A percentile compares a stretch with the other conserved stretches of the same genome.
Evolutionary conservation across 169 alveolate species (phyloP).

Genomic region (Eimeria mitis): DNA sequence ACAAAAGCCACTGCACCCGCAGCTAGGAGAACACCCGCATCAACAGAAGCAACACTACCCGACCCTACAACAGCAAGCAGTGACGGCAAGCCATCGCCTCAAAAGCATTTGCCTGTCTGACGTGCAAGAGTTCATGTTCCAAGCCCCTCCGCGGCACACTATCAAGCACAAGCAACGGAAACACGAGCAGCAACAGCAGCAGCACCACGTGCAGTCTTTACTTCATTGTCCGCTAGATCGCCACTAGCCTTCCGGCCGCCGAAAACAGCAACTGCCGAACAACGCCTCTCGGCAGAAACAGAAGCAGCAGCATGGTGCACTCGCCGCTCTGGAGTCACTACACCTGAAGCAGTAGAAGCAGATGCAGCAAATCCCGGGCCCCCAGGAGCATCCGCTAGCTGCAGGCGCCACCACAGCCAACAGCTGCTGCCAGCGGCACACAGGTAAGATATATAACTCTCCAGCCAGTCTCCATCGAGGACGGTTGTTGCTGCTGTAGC

Average conservation of each 20-base stretch:
- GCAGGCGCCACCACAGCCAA: constrained; percentile 75
- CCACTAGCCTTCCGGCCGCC: constrained; percentile 64
- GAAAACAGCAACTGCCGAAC: constrained; percentile 56
- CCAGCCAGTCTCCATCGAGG: constrained; percentile 46
- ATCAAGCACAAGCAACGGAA: neutral
- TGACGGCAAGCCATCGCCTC: neutral
- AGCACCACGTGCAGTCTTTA: neutral
- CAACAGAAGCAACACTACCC: neutral
- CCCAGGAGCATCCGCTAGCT: neutral
- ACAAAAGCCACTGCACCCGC: neutral
- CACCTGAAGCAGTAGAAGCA: constrained; percentile 36
- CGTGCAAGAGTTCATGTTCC: neutral
- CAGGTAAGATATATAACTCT: neutral
- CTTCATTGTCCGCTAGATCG: constrained; percentile 65
- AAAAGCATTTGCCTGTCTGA: neutral
- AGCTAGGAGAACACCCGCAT: neutral
- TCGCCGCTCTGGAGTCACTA: constrained; percentile 29
- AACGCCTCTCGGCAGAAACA: constrained; percentile 64
- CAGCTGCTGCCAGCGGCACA: neutral
- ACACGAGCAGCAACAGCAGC: constrained; percentile 31
- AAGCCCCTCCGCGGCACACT: neutral
- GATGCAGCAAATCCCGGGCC: neutral
- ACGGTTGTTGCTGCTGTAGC: neutral
- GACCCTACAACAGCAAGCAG: neutral
- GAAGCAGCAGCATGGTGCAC: constrained; percentile 71